Evolutionary conservation across 176 grass and related monocot species (phyloP), one percentile per base, ranked within the genome.

Genomic region (Oryza australiensis): DNA sequence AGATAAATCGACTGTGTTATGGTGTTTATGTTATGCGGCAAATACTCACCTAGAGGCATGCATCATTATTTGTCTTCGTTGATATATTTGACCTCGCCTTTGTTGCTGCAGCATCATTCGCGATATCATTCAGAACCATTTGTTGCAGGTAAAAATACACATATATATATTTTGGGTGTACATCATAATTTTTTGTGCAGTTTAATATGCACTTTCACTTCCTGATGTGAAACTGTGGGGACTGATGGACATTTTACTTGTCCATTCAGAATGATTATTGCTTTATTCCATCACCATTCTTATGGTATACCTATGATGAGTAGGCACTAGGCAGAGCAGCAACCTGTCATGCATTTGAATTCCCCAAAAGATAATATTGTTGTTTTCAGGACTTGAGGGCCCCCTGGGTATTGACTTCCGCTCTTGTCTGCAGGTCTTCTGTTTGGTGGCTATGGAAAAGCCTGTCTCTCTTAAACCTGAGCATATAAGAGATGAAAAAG

Each of bases 401-500:
- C 79, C 41, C 49, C 3, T 82, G 7, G 2, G 72, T 34, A 76
- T 60, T 86, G 67, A 84, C 41, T 64, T 4, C 75, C 40, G 18
- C 66, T 74, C 70, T 83, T 40, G 77, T 67, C 9, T 86, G 55
- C 75, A 94, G 95, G 95, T 94, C 42, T 91, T 98, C 79, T 98
- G 90, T 87, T 94, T 98, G 87, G 95, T 98, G 69, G 95, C 95
- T 28, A 98, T 98, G 95, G 95, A 98, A 85, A 98, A 94, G 76
- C 90, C 95, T 40, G 75, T 94, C 82, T 94, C 92, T 80, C 95
- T 98, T 79, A 89, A 81, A 64, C 95, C 95, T 18, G 95, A 94
- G 86, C 95, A 98, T 86, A 98, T 98, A 66, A 84, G 95, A 90
- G 95, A 98, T 86, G 95, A 94, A 81, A 99, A 99, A 99, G 96